Evolutionary conservation across 768 basidiomycete genomes (phyloP).

Genomic region (Antrodiella citrinella): DNA sequence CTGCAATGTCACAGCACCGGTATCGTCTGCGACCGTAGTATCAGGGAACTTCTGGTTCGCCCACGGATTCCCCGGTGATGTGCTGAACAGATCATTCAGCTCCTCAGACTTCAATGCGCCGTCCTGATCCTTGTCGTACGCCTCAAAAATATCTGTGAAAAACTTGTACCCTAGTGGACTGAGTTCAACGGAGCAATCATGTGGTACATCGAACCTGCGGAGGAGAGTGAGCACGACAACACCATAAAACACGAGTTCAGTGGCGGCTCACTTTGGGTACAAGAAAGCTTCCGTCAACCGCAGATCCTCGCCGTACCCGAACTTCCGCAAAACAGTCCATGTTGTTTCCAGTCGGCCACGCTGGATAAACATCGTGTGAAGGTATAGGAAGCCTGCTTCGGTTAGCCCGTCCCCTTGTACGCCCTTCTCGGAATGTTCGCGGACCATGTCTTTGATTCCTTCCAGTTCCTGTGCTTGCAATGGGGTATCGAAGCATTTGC

Average conservation of each 20-base stretch:
- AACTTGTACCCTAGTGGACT: slow-evolving; percentile 94
- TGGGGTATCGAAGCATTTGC: slow-evolving; percentile 93
- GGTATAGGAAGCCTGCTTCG: slow-evolving; percentile 86
- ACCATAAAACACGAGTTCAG: not conserved
- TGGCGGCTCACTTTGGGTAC: slow-evolving; percentile 64
- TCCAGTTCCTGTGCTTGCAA: slow-evolving; percentile 89
- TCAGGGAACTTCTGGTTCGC: slow-evolving; percentile 84
- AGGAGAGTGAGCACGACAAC: slow-evolving; percentile 4
- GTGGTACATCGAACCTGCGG: slow-evolving; percentile 81
- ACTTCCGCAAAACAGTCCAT: slow-evolving; percentile 92
- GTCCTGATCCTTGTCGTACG: slow-evolving; percentile 97
- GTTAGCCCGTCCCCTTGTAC: slow-evolving; percentile 79
- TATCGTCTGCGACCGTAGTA: slow-evolving; percentile 79
- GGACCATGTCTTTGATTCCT: slow-evolving; percentile 91
- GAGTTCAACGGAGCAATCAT: slow-evolving; percentile 92
- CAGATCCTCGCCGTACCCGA: slow-evolving; percentile 94
- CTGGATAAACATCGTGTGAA: slow-evolving; percentile 96
- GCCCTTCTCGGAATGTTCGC: slow-evolving; percentile 65
- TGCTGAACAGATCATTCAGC: slow-evolving; percentile 83
- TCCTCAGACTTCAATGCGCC: slow-evolving; percentile 82
- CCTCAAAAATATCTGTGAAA: slow-evolving; percentile 93
- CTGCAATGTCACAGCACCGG: slow-evolving; percentile 89
- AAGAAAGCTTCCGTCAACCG: slow-evolving; percentile 83
- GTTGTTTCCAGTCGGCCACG: slow-evolving; percentile 93
- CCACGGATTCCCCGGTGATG: slow-evolving; percentile 98